phyloP scores from a whole-genome alignment of 805 yeast species.

The Candida gorgasii region DNA sequence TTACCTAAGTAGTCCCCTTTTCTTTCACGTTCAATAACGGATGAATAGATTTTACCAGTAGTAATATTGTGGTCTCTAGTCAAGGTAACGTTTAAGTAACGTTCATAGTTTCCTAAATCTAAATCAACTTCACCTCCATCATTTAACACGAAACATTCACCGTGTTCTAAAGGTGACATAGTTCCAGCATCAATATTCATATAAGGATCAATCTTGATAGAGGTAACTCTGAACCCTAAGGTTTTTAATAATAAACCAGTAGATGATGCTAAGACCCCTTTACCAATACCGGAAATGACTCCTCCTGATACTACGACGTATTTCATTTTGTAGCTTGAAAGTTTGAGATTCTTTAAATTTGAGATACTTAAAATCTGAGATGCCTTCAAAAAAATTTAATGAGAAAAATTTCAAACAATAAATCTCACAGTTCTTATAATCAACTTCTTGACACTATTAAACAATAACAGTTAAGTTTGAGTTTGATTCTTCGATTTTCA shows the following conservation, averaged over 20 bases:
- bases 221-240: slow-evolving; percentile 90
- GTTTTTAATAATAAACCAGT: slow-evolving; percentile 95
- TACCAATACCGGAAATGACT: slow-evolving; percentile 98
- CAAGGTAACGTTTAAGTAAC: slow-evolving; percentile 90
- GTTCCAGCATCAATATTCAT: slow-evolving; percentile 99
- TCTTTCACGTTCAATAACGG: slow-evolving; percentile 92
- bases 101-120: slow-evolving; percentile 97
- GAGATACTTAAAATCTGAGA: no score
- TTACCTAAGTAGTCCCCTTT: slow-evolving; percentile 97
- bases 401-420: slow-evolving; percentile 1
- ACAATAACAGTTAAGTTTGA: not conserved
- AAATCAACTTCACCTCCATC: slow-evolving; percentile 99
- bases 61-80: slow-evolving; percentile 96
- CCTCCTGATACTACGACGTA: slow-evolving; percentile 99
- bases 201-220: slow-evolving; percentile 98
- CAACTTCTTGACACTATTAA: no score
- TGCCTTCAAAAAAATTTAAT: not conserved
- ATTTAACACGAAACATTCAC: slow-evolving; percentile 95
- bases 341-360: no score
- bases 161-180: slow-evolving; percentile 98
- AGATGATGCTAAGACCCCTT: slow-evolving; percentile 96
- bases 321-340: slow-evolving; percentile 77
- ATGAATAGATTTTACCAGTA: slow-evolving; percentile 94
- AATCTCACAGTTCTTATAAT: not conserved
- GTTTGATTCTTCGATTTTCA: not conserved